A percentile compares a stretch with the other conserved stretches of the same genome.
phyloP scores from a whole-genome alignment of 1,139 yeast species.

The Saccharomyces hybrid region DNA sequence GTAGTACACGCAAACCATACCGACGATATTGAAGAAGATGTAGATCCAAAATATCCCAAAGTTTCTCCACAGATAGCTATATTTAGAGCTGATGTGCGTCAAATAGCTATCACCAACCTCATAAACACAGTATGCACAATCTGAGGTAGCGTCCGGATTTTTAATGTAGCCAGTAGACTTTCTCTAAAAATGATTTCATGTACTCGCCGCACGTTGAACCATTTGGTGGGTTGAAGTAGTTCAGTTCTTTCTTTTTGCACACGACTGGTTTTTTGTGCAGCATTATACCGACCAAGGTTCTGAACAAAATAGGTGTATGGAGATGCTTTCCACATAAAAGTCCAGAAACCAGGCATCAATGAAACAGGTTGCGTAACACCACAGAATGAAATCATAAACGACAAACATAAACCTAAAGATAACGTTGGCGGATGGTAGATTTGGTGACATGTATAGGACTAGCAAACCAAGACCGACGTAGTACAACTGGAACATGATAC shows the following conservation, averaged over 20 bases:
- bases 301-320: slow-evolving; percentile 65
- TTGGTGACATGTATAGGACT: slow-evolving; percentile 51
- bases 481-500: slow-evolving; percentile 50
- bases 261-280: slow-evolving; percentile 49
- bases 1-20: slow-evolving; percentile 40
- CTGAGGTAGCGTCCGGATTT: slow-evolving; percentile 44
- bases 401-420: slow-evolving; percentile 45
- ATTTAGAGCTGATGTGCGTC: slow-evolving; percentile 38
- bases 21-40: slow-evolving; percentile 45
- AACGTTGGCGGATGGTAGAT: slow-evolving; percentile 56
- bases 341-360: slow-evolving; percentile 65
- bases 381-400: slow-evolving; percentile 51
- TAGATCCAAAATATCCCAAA: slow-evolving; percentile 55
- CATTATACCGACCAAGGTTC: slow-evolving; percentile 44
- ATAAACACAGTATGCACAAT: slow-evolving; percentile 56
- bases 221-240: slow-evolving; percentile 47
- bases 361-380: slow-evolving; percentile 56
- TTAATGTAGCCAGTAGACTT: slow-evolving; percentile 43
- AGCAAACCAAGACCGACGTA: slow-evolving; percentile 48
- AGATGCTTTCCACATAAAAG: slow-evolving; percentile 63
- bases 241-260: slow-evolving; percentile 47
- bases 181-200: slow-evolving; percentile 33
- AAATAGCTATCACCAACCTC: slow-evolving; percentile 49
- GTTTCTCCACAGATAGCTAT: slow-evolving; percentile 54
- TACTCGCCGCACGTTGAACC: slow-evolving; percentile 56